Base-by-base conservation (phyloP, 1,139 yeast species). In the Geotrichum phurueaensis region DNA sequence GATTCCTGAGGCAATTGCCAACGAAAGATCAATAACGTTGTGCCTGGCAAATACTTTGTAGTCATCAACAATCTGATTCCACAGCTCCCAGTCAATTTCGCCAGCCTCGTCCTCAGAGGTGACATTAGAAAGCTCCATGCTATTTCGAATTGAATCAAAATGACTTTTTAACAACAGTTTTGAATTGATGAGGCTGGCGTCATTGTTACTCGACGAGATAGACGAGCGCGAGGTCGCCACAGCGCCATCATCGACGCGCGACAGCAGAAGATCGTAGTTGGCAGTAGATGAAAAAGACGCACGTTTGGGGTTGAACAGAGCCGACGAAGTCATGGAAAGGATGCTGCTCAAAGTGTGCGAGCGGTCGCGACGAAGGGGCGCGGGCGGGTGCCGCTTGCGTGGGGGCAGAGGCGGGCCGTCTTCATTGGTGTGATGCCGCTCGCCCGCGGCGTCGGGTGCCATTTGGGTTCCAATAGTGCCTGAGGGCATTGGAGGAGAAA, bases 51-150 rank as follows among this genome's bases (percentile, higher is more conserved):
- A 86, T 1, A 75, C 71, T 33, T 84, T 79, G 70, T 89, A 91
- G 70, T 88, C 86, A 65, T 86, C 84, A 6, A 90, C 90, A 18
- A 91, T 88, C 50, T 78, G 78, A 6, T 90, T 83, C 98, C 98
- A 94, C 70, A 89, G 87, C 54, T 86, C 89, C 97, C 59, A 53
- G 33, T 61, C 63, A 22, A 60, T 57, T 12, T 23, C 15, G 29
- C 23, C 73, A 43, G 67, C 67, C 10, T 68, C 71, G 7, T 63
- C 47, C 47, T 39, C 47, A 39, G 47, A 39, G 20, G 47, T 39
- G 47, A 39, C 47, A 39, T 39, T 39, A 39, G 20, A 39, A 39
- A 39, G 47, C 20, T 39, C 47, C 47, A 55, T 22, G 47, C 50
- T 62, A 54, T 43, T 57, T 54, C 53, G 63, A 50, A 77, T 74